phyloP scores from a whole-genome alignment of 2,329 filamentous ascomycete genomes.

The Hymenoscyphus occultus region DNA sequence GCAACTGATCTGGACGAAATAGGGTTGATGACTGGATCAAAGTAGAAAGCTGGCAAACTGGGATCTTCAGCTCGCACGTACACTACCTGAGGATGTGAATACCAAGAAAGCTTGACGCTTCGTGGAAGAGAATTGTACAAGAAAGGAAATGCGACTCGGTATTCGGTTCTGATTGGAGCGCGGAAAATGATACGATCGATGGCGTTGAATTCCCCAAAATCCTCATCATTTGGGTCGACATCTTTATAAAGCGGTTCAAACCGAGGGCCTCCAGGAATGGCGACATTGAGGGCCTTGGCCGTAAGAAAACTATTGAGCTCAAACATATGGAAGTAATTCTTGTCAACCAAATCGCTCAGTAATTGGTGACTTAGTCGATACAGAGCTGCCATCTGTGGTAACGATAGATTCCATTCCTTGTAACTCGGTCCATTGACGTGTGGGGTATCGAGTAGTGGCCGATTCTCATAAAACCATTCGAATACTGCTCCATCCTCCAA shows the following conservation, averaged over 20 bases:
- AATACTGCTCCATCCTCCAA: constrained; percentile 86
- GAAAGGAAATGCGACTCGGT: constrained; percentile 89
- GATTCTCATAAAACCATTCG: constrained; percentile 97
- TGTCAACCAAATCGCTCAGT: constrained; percentile 86
- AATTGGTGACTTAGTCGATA: constrained; percentile 90
- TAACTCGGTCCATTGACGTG: constrained; percentile 98
- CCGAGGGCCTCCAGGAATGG: constrained; percentile 92
- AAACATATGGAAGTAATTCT: constrained; percentile 98
- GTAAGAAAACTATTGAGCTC: constrained; percentile 93
- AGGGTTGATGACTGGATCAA: constrained; percentile 95
- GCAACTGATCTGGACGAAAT: constrained; percentile 94
- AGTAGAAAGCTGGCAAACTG: constrained; percentile 92
- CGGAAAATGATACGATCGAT: constrained; percentile 99
- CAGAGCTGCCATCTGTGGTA: constrained; percentile 94
- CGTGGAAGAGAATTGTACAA: constrained; percentile 95
- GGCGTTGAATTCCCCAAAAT: constrained; percentile 99
- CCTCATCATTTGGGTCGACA: constrained; percentile 96
- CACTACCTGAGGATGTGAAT: constrained; percentile 88
- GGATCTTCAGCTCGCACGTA: constrained; percentile 86
- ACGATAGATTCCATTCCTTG: constrained; percentile 86
- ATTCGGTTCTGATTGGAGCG: constrained; percentile 90
- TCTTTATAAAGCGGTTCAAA: constrained; percentile 99
- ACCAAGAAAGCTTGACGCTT: constrained; percentile 90
- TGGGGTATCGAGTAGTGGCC: constrained; percentile 82
- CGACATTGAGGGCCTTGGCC: constrained; percentile 94